These are phyloP conservation scores for Fagopyrum tataricum DNA, from an alignment of 148 eudicot genomes.

Conservation along the genomic window DNA sequence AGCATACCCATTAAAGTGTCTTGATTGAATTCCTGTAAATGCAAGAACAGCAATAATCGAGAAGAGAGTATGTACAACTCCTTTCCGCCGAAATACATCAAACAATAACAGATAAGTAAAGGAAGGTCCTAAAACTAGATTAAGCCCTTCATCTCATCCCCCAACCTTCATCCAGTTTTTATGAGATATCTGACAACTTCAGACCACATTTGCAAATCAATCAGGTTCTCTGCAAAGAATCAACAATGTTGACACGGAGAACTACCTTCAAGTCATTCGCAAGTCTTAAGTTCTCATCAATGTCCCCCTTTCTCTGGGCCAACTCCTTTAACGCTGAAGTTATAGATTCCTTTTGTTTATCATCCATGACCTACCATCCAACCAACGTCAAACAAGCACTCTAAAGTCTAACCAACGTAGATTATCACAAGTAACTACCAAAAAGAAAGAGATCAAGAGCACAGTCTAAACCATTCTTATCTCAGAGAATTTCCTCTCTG, in stretches of 20 bases:
- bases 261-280: slow-evolving; percentile 66
- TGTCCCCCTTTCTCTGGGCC: slow-evolving; percentile 60
- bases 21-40: not conserved
- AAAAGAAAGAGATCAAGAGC: slow-evolving; percentile 14
- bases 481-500: slow-evolving; percentile 71
- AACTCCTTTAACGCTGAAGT: slow-evolving; percentile 58
- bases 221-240: not conserved
- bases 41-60: not conserved
- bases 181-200: not conserved
- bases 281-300: slow-evolving; percentile 65
- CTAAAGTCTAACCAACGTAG: slow-evolving; percentile 6
- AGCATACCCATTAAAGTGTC: not conserved
- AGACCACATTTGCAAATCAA: not conserved
- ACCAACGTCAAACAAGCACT: slow-evolving; percentile 9
- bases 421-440: slow-evolving; percentile 14
- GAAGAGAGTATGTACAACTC: not conserved
- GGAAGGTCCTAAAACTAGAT: not conserved
- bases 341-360: slow-evolving; percentile 65
- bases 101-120: not conserved
- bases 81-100: not conserved
- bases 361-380: slow-evolving; percentile 64
- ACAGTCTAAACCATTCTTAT: slow-evolving; percentile 64
- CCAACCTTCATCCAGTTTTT: slow-evolving; percentile 7
- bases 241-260: not conserved
- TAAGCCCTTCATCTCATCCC: slow-evolving; percentile 1